phyloP scores from a whole-genome alignment of 768 basidiomycete species.

The Kwoniella sp. region DNA sequence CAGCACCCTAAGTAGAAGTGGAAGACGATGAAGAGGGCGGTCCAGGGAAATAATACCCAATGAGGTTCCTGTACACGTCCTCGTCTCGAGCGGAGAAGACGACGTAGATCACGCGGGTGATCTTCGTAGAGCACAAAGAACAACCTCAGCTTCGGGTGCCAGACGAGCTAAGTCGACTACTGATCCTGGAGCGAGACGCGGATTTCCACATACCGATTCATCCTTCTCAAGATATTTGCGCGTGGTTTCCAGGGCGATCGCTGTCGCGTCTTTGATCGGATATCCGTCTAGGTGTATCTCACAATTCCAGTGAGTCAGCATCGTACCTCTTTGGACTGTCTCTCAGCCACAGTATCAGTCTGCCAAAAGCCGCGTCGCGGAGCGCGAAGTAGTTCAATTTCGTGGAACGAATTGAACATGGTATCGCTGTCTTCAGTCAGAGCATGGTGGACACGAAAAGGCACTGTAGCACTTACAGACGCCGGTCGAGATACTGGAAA shows the following conservation, averaged over 20 bases:
- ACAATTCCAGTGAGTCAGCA: background rate
- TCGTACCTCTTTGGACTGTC: background rate
- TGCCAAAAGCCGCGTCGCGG: too few relatives aligned
- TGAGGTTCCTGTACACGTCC: conserved; percentile 39
- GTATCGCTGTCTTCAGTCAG: too few relatives aligned
- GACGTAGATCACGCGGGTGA: conserved; percentile 51
- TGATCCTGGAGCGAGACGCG: background rate
- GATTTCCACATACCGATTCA: conserved; percentile 27
- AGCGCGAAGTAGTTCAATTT: too few relatives aligned
- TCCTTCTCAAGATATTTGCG: conserved; percentile 39
- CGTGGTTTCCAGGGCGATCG: conserved; percentile 53
- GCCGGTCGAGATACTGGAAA: conserved; percentile 53
- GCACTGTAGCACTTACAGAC: conserved; percentile 13
- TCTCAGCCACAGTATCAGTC: too few relatives aligned
- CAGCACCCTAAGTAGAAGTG: background rate
- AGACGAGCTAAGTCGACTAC: background rate
- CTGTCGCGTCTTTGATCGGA: conserved; percentile 54
- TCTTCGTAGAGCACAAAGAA: conserved; percentile 16
- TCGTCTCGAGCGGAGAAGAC: conserved; percentile 48
- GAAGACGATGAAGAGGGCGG: background rate
- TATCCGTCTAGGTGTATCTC: conserved; percentile 50
- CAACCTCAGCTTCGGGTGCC: background rate
- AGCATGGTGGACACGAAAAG: background rate
- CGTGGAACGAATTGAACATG: too few relatives aligned
- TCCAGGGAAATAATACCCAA: conserved; percentile 45